These are phyloP conservation scores for Candida insectalens DNA, from an alignment of 805 yeast species.

Conservation along the genomic window DNA sequence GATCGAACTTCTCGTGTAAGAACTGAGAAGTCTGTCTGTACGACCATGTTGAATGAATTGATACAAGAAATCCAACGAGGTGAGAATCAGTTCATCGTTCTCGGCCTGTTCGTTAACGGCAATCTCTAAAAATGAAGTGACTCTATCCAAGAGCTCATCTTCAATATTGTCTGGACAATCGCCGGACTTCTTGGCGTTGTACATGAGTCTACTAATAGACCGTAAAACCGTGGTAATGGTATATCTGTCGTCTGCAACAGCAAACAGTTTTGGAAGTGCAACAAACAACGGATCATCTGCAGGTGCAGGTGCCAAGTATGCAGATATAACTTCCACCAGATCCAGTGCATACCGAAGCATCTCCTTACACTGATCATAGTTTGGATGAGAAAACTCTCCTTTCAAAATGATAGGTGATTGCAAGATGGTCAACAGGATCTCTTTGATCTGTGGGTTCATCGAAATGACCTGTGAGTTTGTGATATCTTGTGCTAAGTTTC, in stretches of 20 bases:
- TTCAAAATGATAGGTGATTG: conserved; percentile 18
- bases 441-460: conserved; percentile 26
- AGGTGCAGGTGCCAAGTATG: conserved; percentile 69
- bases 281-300: conserved; percentile 61
- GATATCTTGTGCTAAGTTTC: conserved; percentile 79
- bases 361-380: conserved; percentile 36
- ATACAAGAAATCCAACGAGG: conserved; percentile 73
- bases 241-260: conserved; percentile 53
- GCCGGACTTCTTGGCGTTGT: conserved; percentile 33
- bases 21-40: conserved; percentile 39
- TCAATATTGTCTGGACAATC: conserved; percentile 42
- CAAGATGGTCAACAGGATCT: conserved; percentile 39
- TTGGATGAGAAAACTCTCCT: conserved; percentile 19
- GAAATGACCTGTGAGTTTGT: conserved; percentile 75
- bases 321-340: conserved; percentile 72
- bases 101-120: conserved; percentile 20
- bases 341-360: conserved; percentile 62
- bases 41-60: conserved; percentile 50
- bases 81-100: conserved; percentile 64
- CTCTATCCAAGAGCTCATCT: conserved; percentile 37
- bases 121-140: conserved; percentile 49
- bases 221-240: conserved; percentile 61
- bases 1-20: conserved; percentile 38
- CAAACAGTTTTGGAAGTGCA: conserved; percentile 41
- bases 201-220: conserved; percentile 71